These are phyloP conservation scores for Hymenoscyphus scutula DNA, from an alignment of 2,329 filamentous ascomycete species.

Conservation along the genomic window DNA sequence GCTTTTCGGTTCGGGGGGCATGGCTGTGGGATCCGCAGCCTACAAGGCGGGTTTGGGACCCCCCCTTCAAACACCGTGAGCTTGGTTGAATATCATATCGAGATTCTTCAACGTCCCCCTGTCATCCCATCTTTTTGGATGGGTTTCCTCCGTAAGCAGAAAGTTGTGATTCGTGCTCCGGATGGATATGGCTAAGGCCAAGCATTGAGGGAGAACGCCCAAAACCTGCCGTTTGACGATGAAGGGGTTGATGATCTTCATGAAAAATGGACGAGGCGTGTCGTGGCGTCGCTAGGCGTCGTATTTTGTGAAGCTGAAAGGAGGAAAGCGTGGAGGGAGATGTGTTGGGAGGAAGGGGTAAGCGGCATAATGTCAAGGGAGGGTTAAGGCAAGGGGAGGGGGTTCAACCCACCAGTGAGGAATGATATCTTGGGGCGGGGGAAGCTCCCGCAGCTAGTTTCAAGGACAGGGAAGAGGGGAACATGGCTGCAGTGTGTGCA, in stretches of 20 bases:
- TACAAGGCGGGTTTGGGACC: neutral
- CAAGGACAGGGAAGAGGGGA: neutral
- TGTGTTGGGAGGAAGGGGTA: constrained; percentile 5
- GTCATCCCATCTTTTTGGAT: neutral
- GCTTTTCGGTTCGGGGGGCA: neutral
- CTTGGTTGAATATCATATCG: no score
- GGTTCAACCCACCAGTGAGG: neutral
- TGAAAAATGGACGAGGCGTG: neutral
- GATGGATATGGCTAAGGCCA: constrained; percentile 7
- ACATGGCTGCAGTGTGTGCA: neutral
- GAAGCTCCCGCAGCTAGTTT: constrained; percentile 8
- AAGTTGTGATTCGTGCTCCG: constrained; percentile 4
- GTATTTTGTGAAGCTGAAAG: constrained; percentile 4
- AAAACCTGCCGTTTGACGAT: constrained; percentile 3
- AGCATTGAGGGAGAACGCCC: constrained; percentile 11
- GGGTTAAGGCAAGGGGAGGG: neutral
- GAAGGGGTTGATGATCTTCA: neutral
- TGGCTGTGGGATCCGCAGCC: neutral
- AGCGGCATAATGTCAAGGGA: no score
- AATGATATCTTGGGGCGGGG: neutral
- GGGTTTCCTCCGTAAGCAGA: neutral
- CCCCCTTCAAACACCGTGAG: neutral
- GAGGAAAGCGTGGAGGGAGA: neutral
- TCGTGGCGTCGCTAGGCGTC: neutral
- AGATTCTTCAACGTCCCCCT: neutral